These are phyloP conservation scores for Aspergillus piperis DNA, from an alignment of 2,329 filamentous ascomycete species.

Conservation along the genomic window DNA sequence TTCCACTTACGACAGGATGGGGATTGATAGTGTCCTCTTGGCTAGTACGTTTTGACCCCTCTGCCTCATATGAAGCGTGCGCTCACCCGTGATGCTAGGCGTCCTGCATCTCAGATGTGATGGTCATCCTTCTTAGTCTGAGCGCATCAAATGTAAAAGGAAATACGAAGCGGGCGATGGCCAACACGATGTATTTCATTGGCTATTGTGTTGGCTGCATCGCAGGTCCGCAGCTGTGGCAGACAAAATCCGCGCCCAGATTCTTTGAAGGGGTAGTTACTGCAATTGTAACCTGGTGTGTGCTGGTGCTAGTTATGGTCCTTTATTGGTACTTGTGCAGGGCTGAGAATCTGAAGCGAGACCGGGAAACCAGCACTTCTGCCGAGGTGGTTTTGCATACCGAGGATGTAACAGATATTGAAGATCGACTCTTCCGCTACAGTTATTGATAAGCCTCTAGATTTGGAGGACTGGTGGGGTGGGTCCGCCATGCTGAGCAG, in stretches of 20 bases:
- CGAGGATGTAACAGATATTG: not conserved
- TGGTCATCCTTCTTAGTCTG: conserved; percentile 47
- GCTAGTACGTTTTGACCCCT: conserved; percentile 17
- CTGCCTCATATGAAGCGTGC: too few relatives aligned
- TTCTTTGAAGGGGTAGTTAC: conserved; percentile 50
- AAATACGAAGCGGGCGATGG: conserved; percentile 52
- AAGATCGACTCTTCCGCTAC: conserved; percentile 3
- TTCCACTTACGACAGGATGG: conserved; percentile 47
- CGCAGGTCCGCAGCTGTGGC: conserved; percentile 51
- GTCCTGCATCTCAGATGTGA: conserved; percentile 46
- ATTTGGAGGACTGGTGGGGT: too few relatives aligned
- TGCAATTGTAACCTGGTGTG: conserved; percentile 47
- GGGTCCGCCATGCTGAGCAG: too few relatives aligned
- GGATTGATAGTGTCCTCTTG: conserved; percentile 52
- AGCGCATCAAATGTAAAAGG: conserved; percentile 53
- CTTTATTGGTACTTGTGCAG: conserved; percentile 40
- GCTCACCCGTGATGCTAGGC: conserved; percentile 25
- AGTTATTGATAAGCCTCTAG: not conserved
- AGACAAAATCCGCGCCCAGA: conserved; percentile 35
- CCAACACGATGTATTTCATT: conserved; percentile 53
- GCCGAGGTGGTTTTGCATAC: not conserved
- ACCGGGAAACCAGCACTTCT: not conserved
- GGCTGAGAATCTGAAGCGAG: conserved; percentile 34
- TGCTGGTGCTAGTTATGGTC: conserved; percentile 38
- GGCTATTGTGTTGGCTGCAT: conserved; percentile 52